Percentiles rank a stretch among this genome's conserved stretches.
These are phyloP conservation scores for Carallia brachiata DNA, from an alignment of 345 rosid species.

Conservation along the genomic window DNA sequence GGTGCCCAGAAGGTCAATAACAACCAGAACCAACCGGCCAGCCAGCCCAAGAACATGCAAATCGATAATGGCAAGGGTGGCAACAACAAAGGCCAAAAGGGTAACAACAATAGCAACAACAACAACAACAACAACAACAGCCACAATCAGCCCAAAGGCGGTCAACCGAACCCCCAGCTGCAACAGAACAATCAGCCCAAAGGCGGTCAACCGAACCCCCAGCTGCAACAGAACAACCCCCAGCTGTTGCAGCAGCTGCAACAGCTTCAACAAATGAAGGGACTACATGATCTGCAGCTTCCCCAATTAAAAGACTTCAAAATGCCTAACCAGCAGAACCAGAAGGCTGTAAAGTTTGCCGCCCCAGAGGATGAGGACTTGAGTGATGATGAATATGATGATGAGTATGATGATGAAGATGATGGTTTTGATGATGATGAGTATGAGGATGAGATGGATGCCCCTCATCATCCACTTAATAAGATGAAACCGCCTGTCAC, in stretches of 20 bases:
- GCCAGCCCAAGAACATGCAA: constrained; percentile 74
- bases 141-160: constrained; percentile 48
- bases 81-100: constrained; percentile 52
- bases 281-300: constrained; percentile 63
- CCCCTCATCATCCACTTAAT: constrained; percentile 30
- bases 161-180: neutral
- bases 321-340: constrained; percentile 43
- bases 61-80: constrained; percentile 61
- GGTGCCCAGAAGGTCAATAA: constrained; percentile 56
- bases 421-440: constrained; percentile 26
- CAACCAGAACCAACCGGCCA: constrained; percentile 51
- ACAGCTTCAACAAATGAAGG: constrained; percentile 66
- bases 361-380: constrained; percentile 46
- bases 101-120: constrained; percentile 28
- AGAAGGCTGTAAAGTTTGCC: constrained; percentile 50
- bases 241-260: constrained; percentile 34
- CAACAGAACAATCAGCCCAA: constrained; percentile 42
- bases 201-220: constrained; percentile 21
- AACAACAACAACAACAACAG: constrained; percentile 29
- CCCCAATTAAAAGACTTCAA: constrained; percentile 66
- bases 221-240: constrained; percentile 44
- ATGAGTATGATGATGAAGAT: constrained; percentile 34
- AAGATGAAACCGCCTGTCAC: constrained; percentile 49
- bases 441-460: constrained; percentile 48
- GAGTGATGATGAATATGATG: constrained; percentile 46